These are phyloP conservation scores for Dentipellis fragilis DNA, from an alignment of 768 basidiomycete genomes.

Conservation along the genomic window DNA sequence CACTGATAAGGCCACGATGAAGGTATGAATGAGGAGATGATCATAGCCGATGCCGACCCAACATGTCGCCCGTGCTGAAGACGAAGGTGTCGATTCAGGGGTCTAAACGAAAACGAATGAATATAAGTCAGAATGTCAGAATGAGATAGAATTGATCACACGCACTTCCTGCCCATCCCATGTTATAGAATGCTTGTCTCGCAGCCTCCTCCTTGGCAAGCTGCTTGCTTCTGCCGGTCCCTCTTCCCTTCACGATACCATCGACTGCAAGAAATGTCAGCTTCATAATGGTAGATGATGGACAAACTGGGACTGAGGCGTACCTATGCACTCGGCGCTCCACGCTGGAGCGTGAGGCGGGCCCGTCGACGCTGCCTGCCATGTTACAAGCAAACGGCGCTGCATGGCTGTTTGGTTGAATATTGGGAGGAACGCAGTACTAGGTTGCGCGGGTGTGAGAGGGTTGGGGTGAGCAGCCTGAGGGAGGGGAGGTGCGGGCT, in stretches of 20 bases:
- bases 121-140: not conserved
- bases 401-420: constrained; percentile 70
- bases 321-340: constrained; percentile 61
- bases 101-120: no score
- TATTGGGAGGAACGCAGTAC: constrained; percentile 53
- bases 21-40: no score
- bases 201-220: constrained; percentile 73
- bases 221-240: constrained; percentile 61
- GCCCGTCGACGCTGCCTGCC: constrained; percentile 48
- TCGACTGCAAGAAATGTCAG: constrained; percentile 36
- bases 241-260: constrained; percentile 56
- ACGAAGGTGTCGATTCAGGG: no score
- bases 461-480: constrained; percentile 39
- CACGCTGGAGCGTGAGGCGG: constrained; percentile 62
- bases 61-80: no score
- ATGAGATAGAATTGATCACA: not conserved
- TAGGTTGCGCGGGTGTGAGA: constrained; percentile 52
- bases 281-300: not conserved
- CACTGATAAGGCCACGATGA: no score
- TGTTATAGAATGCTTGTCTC: constrained; percentile 54
- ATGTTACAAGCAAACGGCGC: constrained; percentile 51
- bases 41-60: no score
- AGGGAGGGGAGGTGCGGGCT: constrained; percentile 25
- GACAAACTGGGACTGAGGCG: constrained; percentile 16
- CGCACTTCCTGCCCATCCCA: constrained; percentile 50